Conservation (phyloP, 2,329 filamentous ascomycete species). For the Penicillium psychrosexuale region DNA sequence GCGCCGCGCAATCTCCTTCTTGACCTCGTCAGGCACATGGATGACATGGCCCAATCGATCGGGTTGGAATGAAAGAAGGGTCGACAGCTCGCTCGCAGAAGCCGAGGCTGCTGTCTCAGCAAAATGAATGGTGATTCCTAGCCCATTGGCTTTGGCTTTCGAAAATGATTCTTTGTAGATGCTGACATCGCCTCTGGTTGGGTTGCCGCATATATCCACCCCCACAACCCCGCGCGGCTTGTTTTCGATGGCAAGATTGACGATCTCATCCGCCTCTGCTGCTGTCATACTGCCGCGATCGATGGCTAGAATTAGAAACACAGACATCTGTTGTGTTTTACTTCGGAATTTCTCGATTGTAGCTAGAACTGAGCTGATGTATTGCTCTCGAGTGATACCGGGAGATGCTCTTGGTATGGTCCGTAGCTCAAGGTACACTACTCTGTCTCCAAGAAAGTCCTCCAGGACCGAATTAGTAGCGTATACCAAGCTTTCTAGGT, state of each 20-base stretch:
- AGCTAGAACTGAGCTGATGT: conserved; percentile 64
- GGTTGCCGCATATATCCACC: conserved; percentile 77
- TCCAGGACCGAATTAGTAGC: conserved; percentile 64
- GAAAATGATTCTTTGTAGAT: conserved; percentile 60
- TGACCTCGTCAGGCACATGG: conserved; percentile 63
- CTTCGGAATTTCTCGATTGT: conserved; percentile 56
- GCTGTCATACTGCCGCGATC: conserved; percentile 63
- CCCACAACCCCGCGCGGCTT: conserved; percentile 61
- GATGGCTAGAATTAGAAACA: conserved; percentile 68
- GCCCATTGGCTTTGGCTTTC: conserved; percentile 52
- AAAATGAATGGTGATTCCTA: conserved; percentile 73
- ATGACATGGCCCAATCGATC: conserved; percentile 76
- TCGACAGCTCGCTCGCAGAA: conserved; percentile 58
- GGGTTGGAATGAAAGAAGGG: conserved; percentile 64
- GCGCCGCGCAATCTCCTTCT: conserved; percentile 52
- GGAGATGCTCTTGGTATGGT: conserved; percentile 70
- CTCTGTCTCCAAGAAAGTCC: conserved; percentile 67
- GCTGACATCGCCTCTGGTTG: conserved; percentile 59
- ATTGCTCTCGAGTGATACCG: conserved; percentile 58
- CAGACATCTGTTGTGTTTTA: conserved; percentile 49
- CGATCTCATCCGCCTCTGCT: conserved; percentile 59
- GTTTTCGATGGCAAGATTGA: conserved; percentile 61
- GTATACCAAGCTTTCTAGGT: conserved; percentile 56
- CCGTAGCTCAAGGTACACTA: conserved; percentile 74
- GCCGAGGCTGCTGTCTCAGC: conserved; percentile 63